Base-by-base conservation (phyloP, 805 yeast genomes). In the Wickerhamomyces pijperi region DNA sequence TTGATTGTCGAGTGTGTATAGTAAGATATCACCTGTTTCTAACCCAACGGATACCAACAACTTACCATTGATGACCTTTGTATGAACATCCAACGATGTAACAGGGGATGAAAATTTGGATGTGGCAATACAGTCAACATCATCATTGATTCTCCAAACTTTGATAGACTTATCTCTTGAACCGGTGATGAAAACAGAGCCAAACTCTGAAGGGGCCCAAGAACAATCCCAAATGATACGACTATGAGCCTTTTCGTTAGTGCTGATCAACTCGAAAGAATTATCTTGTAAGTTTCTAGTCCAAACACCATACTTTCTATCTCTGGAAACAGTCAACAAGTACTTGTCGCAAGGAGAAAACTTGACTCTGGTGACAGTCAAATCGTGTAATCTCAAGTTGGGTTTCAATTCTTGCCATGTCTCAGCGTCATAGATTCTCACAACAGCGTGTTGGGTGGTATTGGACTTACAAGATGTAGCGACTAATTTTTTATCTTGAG, bases 151-250 rank as follows among this genome's bases (percentile, higher is more conserved):
- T 36, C 61, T 60, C 96, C 96, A 88, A 15, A 78, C 62, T 52
- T 82, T 84, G 37, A 88, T 56, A 3, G 76, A 70, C 52, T 79
- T 82, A 57, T 92, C 98, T 57, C 98, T 74, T 3, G 95, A 80
- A 0, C 81, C 94, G 0, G 97, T 88, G 14, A 83, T 68, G 52
- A 90, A 88, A n/a, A 56, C 55, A 8, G 48, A 37, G 7, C 65
- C 69, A 36, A 53, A 54, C 3, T 51, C 63, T n/a, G 51, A 43
- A 4, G 87, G 85, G 1, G 78, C 64, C 95, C 97, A 92, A 31
- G 82, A 73, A 55, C 90, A 79, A 61, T 92, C 97, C 98, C 98
- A 94, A 34, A 92, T 75, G 50, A 92, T 90, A 59, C 97, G 75
- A 2, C 81, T 59, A 54, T 94, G 99, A 0, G 96, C 96, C 55